Base-by-base conservation (phyloP, 1,139 yeast genomes). In the Nematodospora anomalae region DNA sequence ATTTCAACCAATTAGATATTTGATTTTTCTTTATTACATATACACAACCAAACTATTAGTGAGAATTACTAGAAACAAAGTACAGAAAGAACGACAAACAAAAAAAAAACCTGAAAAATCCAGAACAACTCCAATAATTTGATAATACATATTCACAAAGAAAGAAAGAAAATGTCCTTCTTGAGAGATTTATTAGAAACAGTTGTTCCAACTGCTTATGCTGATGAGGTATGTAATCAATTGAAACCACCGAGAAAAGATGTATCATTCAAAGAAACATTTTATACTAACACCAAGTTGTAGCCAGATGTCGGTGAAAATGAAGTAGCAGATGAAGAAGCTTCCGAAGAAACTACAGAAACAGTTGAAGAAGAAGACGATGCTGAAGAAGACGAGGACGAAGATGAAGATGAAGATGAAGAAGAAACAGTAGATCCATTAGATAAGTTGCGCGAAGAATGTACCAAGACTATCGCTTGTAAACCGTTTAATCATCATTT, bases 401-500 rank as follows among this genome's bases (percentile, higher is more conserved):
- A 80, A 0, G 87, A 80, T 0, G 90, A 82, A 0, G 89, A 82
- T 1, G 92, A 83, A 2, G 92, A 84, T 18, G 94, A 84, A 47
- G 94, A 83, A 37, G 92, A 80, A 60, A 67, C 57, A 28, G 75
- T 56, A 37, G 95, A 84, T 62, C 94, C 82, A 60, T 63, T 80
- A 45, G 92, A 80, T 43, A 69, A 74, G 36, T 62, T 84, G 56
- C 77, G 76, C 57, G 83, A 73, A 49, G 85, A 81, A 62, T 82
- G 94, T 68, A 70, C 79, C 47, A 70, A 79, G 46, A 73, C 81
- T 36, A 74, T 77, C 42, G 80, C 79, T 43, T 87, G 96, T 66
- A 76, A 81, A 53, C 81, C 81, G 49, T 77, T 74, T 63, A 75
- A 78, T 60, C 97, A 90, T 67, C 97, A 90, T 68, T 89, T 84